Evolutionary conservation across 768 basidiomycete genomes (phyloP), one percentile per base, ranked within the genome.

Genomic region (Cubamyces sp.): DNA sequence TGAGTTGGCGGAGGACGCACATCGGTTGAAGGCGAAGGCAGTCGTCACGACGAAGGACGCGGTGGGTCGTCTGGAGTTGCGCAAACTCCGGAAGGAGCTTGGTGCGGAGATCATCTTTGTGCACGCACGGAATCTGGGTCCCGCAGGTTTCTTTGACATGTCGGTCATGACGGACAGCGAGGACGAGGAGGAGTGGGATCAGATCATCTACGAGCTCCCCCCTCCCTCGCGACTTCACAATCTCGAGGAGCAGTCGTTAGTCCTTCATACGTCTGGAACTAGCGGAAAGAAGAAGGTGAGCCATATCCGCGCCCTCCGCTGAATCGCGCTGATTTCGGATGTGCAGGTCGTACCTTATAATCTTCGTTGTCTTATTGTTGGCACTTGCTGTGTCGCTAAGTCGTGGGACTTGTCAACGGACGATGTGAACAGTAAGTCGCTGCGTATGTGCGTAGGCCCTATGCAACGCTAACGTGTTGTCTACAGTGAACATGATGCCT

Each of bases 211-310:
- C 23, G 43, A 53, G 40, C 19, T 41, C 21, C 58, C 59, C 15
- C 19, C 41, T 18, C 74, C 77, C 15, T 73, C 77, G 16, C 61
- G 64, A 42, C 71, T 70, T 11, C 78, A 81, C 56, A 66, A 70
- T 8, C 74, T 83, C 30, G 65, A 74, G 28, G 82, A 85, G 66
- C 76, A 79, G 37, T 80, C 82, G 3, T 74, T 87, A 6, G 79
- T 87, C n/a, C 71, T 87, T 40, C 84, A 85, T 64, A 87, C 85
- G 1, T 82, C 81, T 39, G 85, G 85, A 0, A 86, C 84, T 25
- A 86, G 83, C 55, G 84, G 84, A 4, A 79, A 76, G 72, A 82
- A 82, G 70, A 82, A 82, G 67, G 67, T 70, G 0, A 23, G 54
- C 14, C 21, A 19, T 18, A 1, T 25, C 12, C 34, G 3, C 42